Base-by-base conservation (phyloP, 495 filamentous ascomycete species). In the Aspergillus bridgeri region DNA sequence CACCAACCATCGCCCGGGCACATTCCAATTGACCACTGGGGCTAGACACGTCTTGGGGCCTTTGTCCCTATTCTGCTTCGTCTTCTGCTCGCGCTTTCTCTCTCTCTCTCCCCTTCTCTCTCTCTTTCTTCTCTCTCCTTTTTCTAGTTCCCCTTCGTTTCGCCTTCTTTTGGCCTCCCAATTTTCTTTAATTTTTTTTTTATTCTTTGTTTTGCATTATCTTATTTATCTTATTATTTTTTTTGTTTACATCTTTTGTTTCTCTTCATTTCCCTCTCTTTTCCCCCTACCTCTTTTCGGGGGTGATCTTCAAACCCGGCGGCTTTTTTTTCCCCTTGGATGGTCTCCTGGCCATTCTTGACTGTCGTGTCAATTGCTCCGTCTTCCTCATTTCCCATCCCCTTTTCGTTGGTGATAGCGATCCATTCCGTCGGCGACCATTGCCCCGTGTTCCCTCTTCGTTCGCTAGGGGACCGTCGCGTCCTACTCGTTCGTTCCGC, bases 371-470 rank as follows among this genome's bases (percentile, higher is more conserved):
- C 54, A 49, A 56, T 62, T 61, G 48, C 51, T 44, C 55, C 38
- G 49, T 59, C 25, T 49, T 21, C 46, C 54, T 44, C 48, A 38
- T 57, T 61, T 57, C 45, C 45, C 33, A 38, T 13, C 33, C 47
- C 57, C 57, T 42, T n/a, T 48, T 48, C 46, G 58, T 60, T 49
- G 58, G 63, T 56, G 51, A 53, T 56, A 58, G 46, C 49, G 48
- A 57, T 54, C 53, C 56, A 60, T 52, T 49, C 51, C 19, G 51
- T 48, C 73, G 75, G 81, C 56, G 17, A 24, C 22, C 33, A 83
- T 87, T 79, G 77, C 88, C 86, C 85, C 86, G 84, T 76, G 81
- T 86, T 64, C 72, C 88, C 78, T 84, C 84, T 65, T 81, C 83
- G 70, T 75, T 78, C 19, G 66, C 70, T 79, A 72, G 80, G 85